Evolutionary conservation across 352 stramenopile genomes (phyloP), one percentile per base, ranked within the genome.

Genomic region (Phytophthora hibernalis): DNA sequence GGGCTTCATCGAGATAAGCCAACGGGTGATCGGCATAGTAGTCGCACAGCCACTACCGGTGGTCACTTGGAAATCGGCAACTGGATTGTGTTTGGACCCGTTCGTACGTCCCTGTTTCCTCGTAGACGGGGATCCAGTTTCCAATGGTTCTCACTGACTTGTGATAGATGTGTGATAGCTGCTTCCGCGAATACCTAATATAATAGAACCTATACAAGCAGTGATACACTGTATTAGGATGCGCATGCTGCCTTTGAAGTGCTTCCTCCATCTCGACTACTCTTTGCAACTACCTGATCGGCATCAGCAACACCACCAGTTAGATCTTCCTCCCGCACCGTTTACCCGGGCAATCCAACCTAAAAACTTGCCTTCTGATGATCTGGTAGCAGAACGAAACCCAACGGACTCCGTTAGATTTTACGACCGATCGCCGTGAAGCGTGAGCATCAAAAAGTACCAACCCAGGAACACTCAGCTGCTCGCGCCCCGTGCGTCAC

Each of bases 1-100:
- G 42, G n/a, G 42, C 42, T 28, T 49, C 42, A 49, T 49, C 42
- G 26, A 49, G 20, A 49, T 28, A 49, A 49, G 42, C 42, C 42
- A 49, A 28, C 18, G n/a, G 20, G 16, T 28, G 42, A 22, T 49
- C 12, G 12, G 16, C 16, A 12, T 28, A 49, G 42, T 49, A 49
- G 26, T 49, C 42, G 18, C 30, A n/a, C n/a, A n/a, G n/a, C n/a
- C 30, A 37, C 30, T 37, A 11, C 30, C 30, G 30, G 30, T 37
- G 30, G 6, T 37, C 30, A 37, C 6, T 37, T 37, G 30, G 11
- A 37, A 37, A 37, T 11, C 11, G 30, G 11, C 30, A 37, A 6
- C 11, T 37, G 30, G 30, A 6, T 11, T 37, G 30, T 37, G 30
- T n/a, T n/a, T n/a, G n/a, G n/a, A n/a, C n/a, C n/a, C n/a, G n/a